Base-by-base conservation (phyloP, 305 asterid species). In the Rubia tinctorum region DNA sequence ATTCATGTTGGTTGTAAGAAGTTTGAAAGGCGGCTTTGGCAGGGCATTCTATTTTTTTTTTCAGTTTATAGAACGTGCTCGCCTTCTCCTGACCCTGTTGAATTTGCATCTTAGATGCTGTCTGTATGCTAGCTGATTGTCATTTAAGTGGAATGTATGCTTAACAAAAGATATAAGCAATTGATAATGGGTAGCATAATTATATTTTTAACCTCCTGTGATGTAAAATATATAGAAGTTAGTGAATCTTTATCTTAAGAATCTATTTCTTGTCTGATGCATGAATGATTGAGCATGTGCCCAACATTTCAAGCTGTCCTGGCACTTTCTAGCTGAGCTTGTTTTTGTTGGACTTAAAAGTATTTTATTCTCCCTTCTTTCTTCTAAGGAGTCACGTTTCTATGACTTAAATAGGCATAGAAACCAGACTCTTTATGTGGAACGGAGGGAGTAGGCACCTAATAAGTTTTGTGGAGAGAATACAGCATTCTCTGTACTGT, bases 1-100 rank as follows among this genome's bases (percentile, higher is more conserved):
- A 13, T 45, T 13, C 51, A 25, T 69, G 22, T 69, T 69, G 73
- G 43, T n/a, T 51, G 47, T 51, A 49, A 49, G 55, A 67, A 30
- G 45, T 6, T 30, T 2, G 10, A 8, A 6, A 17, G 63, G 63
- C 15, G 11, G 6, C n/a, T 49, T 49, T 14, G n/a, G n/a, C 58
- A 8, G 27, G 63, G 43, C 15, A 1, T 64, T 4, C 14, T 55
- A 47, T n/a, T 10, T 22, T 34, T n/a, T n/a, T n/a, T 51, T 44
- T 49, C 63, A 49, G 15, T 15, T 34, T 27, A 23, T 13, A 40
- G 51, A 15, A 3, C 18, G 20, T 10, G 23, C 22, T 67, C 12
- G 12, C 23, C 8, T 67, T 13, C 12, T 9, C 22, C 45, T 22
- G 71, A n/a, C 58, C 71, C 39, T 44, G 2, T 40, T 67, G 71